Conservation (phyloP, 495 filamentous ascomycete species). For the Neurospora sp. region DNA sequence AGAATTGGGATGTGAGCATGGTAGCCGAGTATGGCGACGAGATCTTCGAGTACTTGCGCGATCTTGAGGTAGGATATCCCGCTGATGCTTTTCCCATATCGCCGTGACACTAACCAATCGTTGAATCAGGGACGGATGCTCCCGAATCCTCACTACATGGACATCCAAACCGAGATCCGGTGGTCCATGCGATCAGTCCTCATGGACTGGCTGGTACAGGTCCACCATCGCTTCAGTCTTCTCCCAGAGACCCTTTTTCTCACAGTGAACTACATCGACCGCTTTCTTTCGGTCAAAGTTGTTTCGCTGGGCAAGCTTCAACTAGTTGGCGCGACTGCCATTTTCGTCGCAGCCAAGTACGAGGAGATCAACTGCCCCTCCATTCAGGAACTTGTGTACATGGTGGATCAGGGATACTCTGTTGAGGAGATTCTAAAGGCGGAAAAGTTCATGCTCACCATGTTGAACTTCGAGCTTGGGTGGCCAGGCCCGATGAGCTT, state of each 20-base stretch:
- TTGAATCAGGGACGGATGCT: constrained; percentile 57
- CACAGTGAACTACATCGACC: constrained; percentile 89
- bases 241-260: constrained; percentile 93
- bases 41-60: constrained; percentile 84
- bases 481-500: constrained; percentile 99
- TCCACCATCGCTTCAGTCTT: constrained; percentile 81
- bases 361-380: constrained; percentile 97
- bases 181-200: constrained; percentile 98
- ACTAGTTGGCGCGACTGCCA: constrained; percentile 89
- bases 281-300: constrained; percentile 88
- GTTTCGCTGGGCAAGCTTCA: constrained; percentile 93
- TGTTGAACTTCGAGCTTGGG: constrained; percentile 88
- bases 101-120: constrained; percentile 10
- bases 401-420: constrained; percentile 88
- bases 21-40: constrained; percentile 93
- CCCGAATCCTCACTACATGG: constrained; percentile 90
- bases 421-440: constrained; percentile 92
- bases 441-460: constrained; percentile 93
- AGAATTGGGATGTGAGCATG: constrained; percentile 92
- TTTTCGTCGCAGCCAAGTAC: constrained; percentile 95
- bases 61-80: constrained; percentile 64
- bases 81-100: not conserved
- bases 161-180: constrained; percentile 89
- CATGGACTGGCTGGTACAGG: constrained; percentile 97
- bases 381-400: constrained; percentile 90